Conservation (phyloP, 2,329 filamentous ascomycete genomes). For the Fusarium tanahbumbuense region DNA sequence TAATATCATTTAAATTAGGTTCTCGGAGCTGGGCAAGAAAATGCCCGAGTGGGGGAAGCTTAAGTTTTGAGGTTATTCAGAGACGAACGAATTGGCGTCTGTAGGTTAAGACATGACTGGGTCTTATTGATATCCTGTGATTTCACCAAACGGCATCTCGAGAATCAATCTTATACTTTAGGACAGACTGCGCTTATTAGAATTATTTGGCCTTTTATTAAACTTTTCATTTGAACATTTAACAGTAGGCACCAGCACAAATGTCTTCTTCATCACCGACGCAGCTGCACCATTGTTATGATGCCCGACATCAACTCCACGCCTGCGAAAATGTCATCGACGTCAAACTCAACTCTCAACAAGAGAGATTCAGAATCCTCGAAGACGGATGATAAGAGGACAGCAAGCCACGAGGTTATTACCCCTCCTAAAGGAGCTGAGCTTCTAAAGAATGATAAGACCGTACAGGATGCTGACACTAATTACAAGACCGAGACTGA, state of each 20-base stretch:
- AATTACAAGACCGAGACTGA: background rate
- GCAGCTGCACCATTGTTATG: background rate
- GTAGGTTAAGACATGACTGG: background rate
- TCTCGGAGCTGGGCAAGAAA: background rate
- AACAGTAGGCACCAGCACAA: background rate
- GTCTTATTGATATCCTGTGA: background rate
- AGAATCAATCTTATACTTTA: background rate
- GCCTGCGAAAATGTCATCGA: background rate
- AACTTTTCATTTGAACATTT: background rate
- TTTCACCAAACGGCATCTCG: background rate
- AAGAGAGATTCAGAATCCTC: background rate
- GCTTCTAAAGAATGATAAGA: background rate
- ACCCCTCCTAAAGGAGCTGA: background rate
- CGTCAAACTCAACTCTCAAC: background rate
- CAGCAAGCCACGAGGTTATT: background rate
- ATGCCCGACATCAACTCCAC: background rate
- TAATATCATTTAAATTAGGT: background rate
- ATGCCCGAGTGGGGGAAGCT: background rate
- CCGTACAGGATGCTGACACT: background rate
- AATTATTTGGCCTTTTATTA: background rate
- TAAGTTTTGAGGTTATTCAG: background rate
- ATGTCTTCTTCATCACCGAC: background rate
- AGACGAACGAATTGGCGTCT: background rate
- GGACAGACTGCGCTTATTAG: background rate
- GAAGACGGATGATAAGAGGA: background rate